A percentile compares a stretch with the other conserved stretches of the same genome.
Conservation (phyloP, 164 flowering plant genomes). For the Dillenia turbinata region DNA sequence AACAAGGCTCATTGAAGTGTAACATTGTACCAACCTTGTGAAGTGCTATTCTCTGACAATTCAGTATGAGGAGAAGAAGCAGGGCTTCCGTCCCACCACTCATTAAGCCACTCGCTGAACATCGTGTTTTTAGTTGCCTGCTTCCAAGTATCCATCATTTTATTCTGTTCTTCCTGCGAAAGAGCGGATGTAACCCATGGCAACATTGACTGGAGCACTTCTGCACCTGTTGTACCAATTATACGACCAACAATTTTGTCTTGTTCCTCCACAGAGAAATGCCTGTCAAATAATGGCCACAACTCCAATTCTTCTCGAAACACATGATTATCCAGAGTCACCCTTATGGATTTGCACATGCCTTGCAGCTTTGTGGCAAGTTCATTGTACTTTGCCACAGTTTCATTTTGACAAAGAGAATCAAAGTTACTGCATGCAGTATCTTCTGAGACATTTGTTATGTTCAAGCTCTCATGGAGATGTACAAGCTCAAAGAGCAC, state of each 20-base stretch:
- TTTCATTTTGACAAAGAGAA: constrained; percentile 19
- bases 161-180: constrained; percentile 88
- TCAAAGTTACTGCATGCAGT: constrained; percentile 9
- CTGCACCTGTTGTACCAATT: constrained; percentile 96
- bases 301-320: constrained; percentile 86
- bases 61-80: constrained; percentile 28
- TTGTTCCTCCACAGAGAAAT: constrained; percentile 93
- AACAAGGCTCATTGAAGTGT: neutral
- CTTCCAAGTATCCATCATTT: constrained; percentile 94
- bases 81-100: constrained; percentile 84
- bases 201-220: constrained; percentile 91
- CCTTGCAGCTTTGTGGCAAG: constrained; percentile 86
- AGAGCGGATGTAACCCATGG: constrained; percentile 97
- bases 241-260: constrained; percentile 91
- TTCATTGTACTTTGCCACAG: constrained; percentile 47
- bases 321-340: constrained; percentile 82
- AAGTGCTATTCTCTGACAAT: constrained; percentile 30
- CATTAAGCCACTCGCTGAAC: constrained; percentile 97
- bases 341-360: constrained; percentile 92
- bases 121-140: constrained; percentile 93
- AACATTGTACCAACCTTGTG: constrained; percentile 44
- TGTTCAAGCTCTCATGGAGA: constrained; percentile 44
- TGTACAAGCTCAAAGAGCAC: constrained; percentile 62
- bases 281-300: constrained; percentile 91
- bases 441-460: constrained; percentile 12